Evolutionary conservation across 768 basidiomycete genomes (phyloP).

Genomic region (Amylocystis lapponica): DNA sequence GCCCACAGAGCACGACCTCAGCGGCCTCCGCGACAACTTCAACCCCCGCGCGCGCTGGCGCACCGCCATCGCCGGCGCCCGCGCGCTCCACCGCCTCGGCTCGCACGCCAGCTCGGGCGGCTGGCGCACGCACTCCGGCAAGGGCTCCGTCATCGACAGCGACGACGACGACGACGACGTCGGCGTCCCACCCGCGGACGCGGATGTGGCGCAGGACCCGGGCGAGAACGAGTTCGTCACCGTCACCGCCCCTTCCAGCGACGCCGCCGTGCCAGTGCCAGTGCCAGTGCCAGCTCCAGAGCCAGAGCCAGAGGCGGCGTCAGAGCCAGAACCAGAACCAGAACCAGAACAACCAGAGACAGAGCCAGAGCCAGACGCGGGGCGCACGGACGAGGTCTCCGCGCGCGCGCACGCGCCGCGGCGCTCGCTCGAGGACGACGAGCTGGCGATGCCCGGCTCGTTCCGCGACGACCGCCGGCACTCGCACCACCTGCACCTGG

Average conservation of each 20-base stretch:
- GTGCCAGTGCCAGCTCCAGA: not conserved
- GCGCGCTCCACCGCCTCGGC: conserved; percentile 28
- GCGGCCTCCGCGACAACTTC: conserved; percentile 78
- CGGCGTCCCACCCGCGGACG: conserved; percentile 8
- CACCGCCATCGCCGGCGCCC: conserved; percentile 53
- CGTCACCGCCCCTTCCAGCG: conserved; percentile 29
- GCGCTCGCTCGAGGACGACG: conserved; percentile 4
- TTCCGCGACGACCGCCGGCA: conserved; percentile 27
- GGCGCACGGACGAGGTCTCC: not conserved
- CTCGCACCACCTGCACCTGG: conserved; percentile 8
- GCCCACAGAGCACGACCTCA: conserved; percentile 70
- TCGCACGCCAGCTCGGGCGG: conserved; percentile 29
- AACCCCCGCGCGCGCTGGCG: conserved; percentile 71
- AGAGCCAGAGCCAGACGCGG: no score
- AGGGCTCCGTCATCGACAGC: conserved; percentile 22
- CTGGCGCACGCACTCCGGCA: conserved; percentile 17
- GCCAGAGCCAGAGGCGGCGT: not conserved
- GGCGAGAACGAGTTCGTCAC: conserved; percentile 38
- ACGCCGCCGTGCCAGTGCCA: no score
- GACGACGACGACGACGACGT: conserved; percentile 27
- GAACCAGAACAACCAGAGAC: not conserved
- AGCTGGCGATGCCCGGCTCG: conserved; percentile 47
- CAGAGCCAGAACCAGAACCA: not conserved
- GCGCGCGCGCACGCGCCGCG: not conserved
- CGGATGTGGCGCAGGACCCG: conserved; percentile 17